Evolutionary conservation across 2,329 filamentous ascomycete species (phyloP), one percentile per base, ranked within the genome.

Genomic region (Corynespora cassiicola): DNA sequence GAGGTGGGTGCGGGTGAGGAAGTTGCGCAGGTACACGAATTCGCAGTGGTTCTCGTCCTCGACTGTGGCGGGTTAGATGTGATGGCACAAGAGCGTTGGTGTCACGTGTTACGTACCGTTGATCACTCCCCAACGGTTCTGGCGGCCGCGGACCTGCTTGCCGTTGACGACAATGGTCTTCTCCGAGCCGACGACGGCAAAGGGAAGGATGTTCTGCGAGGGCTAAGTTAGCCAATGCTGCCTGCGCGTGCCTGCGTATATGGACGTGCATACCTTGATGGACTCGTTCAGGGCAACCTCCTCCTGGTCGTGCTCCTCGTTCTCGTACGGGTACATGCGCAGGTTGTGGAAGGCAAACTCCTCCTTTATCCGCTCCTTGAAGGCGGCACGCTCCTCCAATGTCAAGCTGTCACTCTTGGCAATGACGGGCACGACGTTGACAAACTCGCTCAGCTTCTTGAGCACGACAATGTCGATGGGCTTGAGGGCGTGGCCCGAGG

Each of bases 281-380:
- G 95, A 88, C 43, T 84, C 85, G 77, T 97, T 97, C 75, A 95
- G 79, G 47, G 86, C 85, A 61, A 90, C 87, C 78, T 99, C 94
- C 79, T 99, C 94, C 52, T 94, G 88, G 67, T 99, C 94, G 60
- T 97, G 87, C 80, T 99, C 94, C 63, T 99, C 94, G 69, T 96
- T 97, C 73, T 99, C 94, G 73, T 99, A 99, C 45, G 94, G 94
- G 80, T 95, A 99, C 94, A 99, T 99, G 81, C 96, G 92, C 66
- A 99, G 84, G 81, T 97, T 97, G 84, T 99, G 94, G 87, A 99
- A 99, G 42, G 88, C 79, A 71, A 99, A 99, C 74, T 99, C 94
- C 80, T 97, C 94, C 87, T 96, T 96, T 80, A 99, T 99, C 71
- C 75, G 66, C 78, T 96, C 90, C 84, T 99, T 99, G 85, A 99